These are phyloP conservation scores for Sugiyamaella valdiviana DNA, from an alignment of 805 yeast genomes.

Conservation along the genomic window DNA sequence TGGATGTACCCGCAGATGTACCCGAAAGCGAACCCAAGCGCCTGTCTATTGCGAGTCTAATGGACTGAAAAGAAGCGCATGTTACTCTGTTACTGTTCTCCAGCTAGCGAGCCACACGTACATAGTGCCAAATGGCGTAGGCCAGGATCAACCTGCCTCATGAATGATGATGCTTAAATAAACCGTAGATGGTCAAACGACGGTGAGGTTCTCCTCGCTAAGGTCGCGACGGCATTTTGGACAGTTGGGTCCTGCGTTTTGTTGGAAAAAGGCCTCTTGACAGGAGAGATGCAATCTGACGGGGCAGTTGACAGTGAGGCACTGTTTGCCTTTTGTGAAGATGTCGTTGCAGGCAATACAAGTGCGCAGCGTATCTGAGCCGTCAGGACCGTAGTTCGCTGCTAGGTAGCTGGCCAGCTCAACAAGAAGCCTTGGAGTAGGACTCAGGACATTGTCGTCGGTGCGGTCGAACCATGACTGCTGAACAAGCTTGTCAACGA, in stretches of 20 bases:
- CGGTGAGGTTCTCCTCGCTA: not conserved
- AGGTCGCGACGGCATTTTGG: slow-evolving; percentile 11
- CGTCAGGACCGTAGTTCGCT: slow-evolving; percentile 35
- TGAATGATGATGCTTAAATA: not conserved
- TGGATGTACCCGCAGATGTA: too few species aligned
- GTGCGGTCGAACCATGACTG: slow-evolving; percentile 1
- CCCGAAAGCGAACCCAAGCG: too few species aligned
- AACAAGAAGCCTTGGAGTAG: slow-evolving; percentile 38
- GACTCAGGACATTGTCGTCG: slow-evolving; percentile 10
- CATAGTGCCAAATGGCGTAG: too few species aligned
- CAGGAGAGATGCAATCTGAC: slow-evolving; percentile 47
- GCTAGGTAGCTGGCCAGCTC: slow-evolving; percentile 43
- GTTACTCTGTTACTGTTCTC: too few species aligned
- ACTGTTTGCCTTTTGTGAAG: slow-evolving; percentile 47
- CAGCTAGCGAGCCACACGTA: too few species aligned
- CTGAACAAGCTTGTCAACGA: slow-evolving; percentile 1
- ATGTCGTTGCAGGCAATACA: slow-evolving; percentile 51
- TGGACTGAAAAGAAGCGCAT: too few species aligned
- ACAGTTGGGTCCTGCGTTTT: slow-evolving; percentile 8
- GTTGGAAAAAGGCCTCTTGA: slow-evolving; percentile 22
- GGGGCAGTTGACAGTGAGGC: slow-evolving; percentile 33
- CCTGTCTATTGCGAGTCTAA: not conserved
- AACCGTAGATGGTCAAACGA: not conserved
- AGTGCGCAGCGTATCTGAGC: slow-evolving; percentile 29
- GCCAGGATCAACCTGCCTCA: too few species aligned